Base-by-base conservation (phyloP, 1,139 yeast species). In the Candida anutae region DNA sequence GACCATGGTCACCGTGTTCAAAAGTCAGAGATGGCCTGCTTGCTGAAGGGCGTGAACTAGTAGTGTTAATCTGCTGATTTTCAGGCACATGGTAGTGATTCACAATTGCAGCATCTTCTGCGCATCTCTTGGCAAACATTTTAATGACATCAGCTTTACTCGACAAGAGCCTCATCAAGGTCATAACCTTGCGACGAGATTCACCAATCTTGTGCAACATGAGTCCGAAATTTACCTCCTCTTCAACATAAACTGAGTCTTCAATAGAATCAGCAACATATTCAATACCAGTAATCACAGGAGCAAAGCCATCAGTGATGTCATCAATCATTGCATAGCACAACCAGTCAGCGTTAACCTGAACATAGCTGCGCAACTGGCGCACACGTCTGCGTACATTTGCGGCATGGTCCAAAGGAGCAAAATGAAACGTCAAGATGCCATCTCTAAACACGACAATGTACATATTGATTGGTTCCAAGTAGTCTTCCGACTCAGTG, bases 71-170 rank as follows among this genome's bases (percentile, higher is more conserved):
- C n/a, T n/a, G n/a, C n/a, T n/a, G n/a, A n/a, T n/a, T n/a, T 1
- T 42, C 43, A 6, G 36, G 38, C 22, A 31, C 33, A 13, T 27
- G 22, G 20, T 13, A 27, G 13, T 34, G 27, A 11, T 37, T 34
- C 25, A 25, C 27, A 5, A n/a, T 60, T 42, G 35, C 41, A 23
- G 44, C 52, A 27, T 66, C 76, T 43, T 90, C 97, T 43, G 82
- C 93, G 55, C 96, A 88, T 48, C 98, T 70, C 50, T 90, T 90
- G 22, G 96, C 94, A 65, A 90, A 87, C 94, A 88, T 90, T 47
- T 84, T 83, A 45, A 90, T 85, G 33, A 90, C 98, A 53, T 93
- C 98, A 0, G 98, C 97, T 53, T 90, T 90, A 36, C 95, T 95
- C 16, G 94, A 78, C 29, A 90, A 65, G 36, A 90, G 63, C 45